Percentiles rank a stretch among this genome's conserved stretches.
phyloP scores from a whole-genome alignment of 495 filamentous ascomycete species.

The Xeromyces bisporus region DNA sequence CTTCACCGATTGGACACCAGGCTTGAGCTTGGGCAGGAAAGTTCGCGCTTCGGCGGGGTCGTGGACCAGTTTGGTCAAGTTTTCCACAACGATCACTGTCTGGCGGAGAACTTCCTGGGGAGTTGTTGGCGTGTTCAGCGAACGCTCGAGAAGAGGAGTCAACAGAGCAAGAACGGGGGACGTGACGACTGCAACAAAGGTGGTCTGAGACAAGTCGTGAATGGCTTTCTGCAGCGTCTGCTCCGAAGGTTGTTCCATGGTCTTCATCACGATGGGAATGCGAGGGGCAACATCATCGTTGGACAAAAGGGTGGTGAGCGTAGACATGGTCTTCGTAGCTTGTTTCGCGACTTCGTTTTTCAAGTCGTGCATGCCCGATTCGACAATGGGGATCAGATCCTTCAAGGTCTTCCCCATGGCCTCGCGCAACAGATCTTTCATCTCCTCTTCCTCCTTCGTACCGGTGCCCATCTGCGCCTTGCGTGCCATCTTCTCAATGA shows the following conservation, averaged over 20 bases:
- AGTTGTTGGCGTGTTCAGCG: conserved; percentile 76
- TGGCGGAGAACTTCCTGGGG: conserved; percentile 90
- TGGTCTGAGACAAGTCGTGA: conserved; percentile 93
- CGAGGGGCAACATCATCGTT: conserved; percentile 94
- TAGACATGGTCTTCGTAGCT: conserved; percentile 77
- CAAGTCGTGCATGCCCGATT: conserved; percentile 89
- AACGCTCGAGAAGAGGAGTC: conserved; percentile 84
- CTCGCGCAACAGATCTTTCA: conserved; percentile 77
- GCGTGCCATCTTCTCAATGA: conserved; percentile 81
- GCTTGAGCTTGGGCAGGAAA: conserved; percentile 90
- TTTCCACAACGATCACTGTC: conserved; percentile 95
- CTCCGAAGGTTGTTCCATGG: conserved; percentile 87
- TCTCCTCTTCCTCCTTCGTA: conserved; percentile 57
- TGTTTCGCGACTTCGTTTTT: conserved; percentile 84
- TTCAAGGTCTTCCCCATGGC: conserved; percentile 86
- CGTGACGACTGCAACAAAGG: conserved; percentile 91
- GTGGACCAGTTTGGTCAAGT: conserved; percentile 95
- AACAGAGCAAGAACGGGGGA: conserved; percentile 96
- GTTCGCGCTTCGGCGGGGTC: conserved; percentile 90
- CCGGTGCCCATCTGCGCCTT: conserved; percentile 76
- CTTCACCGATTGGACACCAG: conserved; percentile 78
- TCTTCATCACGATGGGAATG: conserved; percentile 83
- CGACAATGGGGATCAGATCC: conserved; percentile 77
- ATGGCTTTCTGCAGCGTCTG: conserved; percentile 86
- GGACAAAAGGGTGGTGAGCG: conserved; percentile 73